phyloP scores from a whole-genome alignment of 176 grass and related monocot species.

The Oryza rufipogon region DNA sequence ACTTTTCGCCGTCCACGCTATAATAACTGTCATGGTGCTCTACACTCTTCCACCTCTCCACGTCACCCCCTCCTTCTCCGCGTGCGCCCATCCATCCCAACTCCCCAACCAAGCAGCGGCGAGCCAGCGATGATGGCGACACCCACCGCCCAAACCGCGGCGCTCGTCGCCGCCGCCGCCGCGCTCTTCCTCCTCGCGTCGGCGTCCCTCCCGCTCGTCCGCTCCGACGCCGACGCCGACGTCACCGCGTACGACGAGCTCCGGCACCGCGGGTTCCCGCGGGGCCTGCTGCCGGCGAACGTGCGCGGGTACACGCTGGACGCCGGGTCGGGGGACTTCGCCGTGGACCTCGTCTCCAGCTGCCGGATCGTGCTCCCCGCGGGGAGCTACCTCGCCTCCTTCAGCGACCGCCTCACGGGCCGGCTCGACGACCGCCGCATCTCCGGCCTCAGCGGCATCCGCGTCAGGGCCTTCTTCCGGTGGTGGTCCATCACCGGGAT shows the following conservation, averaged over 20 bases:
- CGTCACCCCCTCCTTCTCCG: not conserved
- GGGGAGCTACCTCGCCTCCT: conserved; percentile 59
- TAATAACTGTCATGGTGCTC: too few species aligned
- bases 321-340: conserved; percentile 52
- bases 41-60: conserved; percentile 9
- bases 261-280: conserved; percentile 50
- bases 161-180: conserved; percentile 28
- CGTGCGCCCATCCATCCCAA: not conserved
- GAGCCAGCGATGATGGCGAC: conserved; percentile 41
- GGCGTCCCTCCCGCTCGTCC: conserved; percentile 19
- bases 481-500: conserved; percentile 70
- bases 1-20: not conserved
- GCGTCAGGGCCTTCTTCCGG: conserved; percentile 63
- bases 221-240: conserved; percentile 19
- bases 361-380: conserved; percentile 60
- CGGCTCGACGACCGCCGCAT: conserved; percentile 51
- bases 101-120: not conserved
- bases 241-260: conserved; percentile 59
- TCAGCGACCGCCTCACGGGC: conserved; percentile 51
- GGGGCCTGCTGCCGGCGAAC: conserved; percentile 55
- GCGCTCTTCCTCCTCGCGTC: not conserved
- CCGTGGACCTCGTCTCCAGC: conserved; percentile 42
- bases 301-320: conserved; percentile 56
- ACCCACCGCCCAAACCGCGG: not conserved
- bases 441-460: conserved; percentile 57